Percentiles rank a stretch among this genome's conserved stretches.
Evolutionary conservation across 192 early-diverging fungal genomes (phyloP).

Genomic region (Linnemannia exigua): DNA sequence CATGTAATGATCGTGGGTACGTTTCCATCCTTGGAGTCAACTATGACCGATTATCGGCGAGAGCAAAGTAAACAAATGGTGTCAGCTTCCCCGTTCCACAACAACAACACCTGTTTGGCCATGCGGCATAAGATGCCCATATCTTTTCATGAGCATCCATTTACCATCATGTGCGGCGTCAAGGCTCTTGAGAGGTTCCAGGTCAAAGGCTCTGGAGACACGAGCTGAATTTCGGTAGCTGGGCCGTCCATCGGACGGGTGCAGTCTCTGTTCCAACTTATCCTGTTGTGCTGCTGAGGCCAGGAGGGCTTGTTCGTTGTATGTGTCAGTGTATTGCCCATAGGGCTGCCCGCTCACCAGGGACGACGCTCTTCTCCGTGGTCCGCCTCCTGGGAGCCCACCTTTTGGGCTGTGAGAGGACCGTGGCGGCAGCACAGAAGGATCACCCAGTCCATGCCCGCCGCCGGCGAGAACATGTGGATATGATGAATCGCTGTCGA

Average conservation of each 20-base stretch:
- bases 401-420: conserved; percentile 4
- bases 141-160: not conserved
- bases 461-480: conserved; percentile 10
- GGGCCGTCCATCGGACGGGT: conserved; percentile 31
- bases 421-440: conserved; percentile 5
- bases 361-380: conserved; percentile 44
- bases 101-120: not conserved
- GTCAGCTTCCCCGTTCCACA: not conserved
- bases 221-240: conserved; percentile 54
- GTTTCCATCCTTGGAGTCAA: conserved; percentile 39
- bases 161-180: conserved; percentile 34
- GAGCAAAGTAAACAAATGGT: not conserved
- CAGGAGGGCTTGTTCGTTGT: conserved; percentile 43
- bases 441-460: conserved; percentile 2
- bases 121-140: not conserved
- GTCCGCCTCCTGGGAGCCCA: conserved; percentile 38
- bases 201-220: conserved; percentile 47
- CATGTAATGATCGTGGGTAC: conserved; percentile 95
- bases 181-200: conserved; percentile 48
- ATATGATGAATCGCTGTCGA: conserved; percentile 35
- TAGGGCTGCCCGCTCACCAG: conserved; percentile 26
- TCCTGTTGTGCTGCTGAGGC: conserved; percentile 54
- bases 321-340: conserved; percentile 37
- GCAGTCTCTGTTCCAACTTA: conserved; percentile 39
- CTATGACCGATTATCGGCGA: not conserved